Evolutionary conservation across 2,329 filamentous ascomycete species (phyloP), one percentile per base, ranked within the genome.

Genomic region (Nothophoma quercina): DNA sequence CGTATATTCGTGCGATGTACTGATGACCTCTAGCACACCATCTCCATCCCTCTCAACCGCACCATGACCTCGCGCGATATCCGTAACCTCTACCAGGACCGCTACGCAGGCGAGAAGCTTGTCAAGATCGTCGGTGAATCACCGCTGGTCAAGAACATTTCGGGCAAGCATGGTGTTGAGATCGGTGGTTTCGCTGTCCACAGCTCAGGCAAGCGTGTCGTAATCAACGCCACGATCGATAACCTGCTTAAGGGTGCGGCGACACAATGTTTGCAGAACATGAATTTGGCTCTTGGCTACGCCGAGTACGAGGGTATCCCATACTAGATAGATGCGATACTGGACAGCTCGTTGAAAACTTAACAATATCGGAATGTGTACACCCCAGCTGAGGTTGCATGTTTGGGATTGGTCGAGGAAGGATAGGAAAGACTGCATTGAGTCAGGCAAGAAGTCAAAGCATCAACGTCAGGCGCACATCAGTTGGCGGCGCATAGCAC

Each of bases 121-220:
- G 88, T 99, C 72, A 96, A 95, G 83, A 86, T 98, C 16, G 85
- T 90, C 4, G 93, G 93, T 46, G 93, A 98, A 75, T 84, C 90
- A 0, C 95, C 93, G 3, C 79, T 87, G 9, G 93, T 98, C 50
- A 96, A 92, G 79, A 81, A 86, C 63, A 97, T 97, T 67, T 85
- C 85, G 63, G 86, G 89, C 59, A 90, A 88, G 78, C 93, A 98
- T 72, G 89, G 90, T 18, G 88, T 96, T 4, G 93, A 98, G 78
- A 92, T 99, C 74, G 95, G 95, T 54, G 93, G 90, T 0, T 98
- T 98, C 68, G 92, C 91, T n/a, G 91, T 97, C 30, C 89, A 97
- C 78, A 91, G 85, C 63, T 87, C 85, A 18, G 93, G 93, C 51
- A 95, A 92, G 84, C 84, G 95, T 43, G 93, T 96, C 0, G 93